Conservation (phyloP, 352 stramenopile species). For the Phytophthora uliginosa region DNA sequence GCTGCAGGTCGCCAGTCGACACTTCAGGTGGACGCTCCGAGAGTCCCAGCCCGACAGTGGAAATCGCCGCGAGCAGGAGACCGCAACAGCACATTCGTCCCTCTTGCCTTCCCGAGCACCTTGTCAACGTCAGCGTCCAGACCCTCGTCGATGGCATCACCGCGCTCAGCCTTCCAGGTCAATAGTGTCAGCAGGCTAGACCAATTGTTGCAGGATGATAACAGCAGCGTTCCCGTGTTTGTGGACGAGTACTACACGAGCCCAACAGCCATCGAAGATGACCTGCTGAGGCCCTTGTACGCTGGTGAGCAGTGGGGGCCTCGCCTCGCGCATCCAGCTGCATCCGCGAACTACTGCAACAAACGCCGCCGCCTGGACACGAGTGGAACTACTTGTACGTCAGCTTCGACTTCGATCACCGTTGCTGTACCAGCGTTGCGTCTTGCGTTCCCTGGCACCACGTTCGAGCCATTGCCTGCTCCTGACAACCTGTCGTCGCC, state of each 20-base stretch:
- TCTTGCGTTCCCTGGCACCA: neutral
- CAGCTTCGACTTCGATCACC: constrained; percentile 8
- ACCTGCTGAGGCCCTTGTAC: constrained; percentile 48
- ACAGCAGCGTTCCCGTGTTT: constrained; percentile 44
- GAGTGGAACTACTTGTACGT: neutral
- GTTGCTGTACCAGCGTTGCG: constrained; percentile 10
- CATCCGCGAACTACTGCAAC: constrained; percentile 33
- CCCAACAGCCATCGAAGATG: constrained; percentile 60
- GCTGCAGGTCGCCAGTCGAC: neutral
- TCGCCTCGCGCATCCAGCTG: constrained; percentile 8
- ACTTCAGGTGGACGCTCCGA: constrained; percentile 5
- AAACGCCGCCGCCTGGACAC: constrained; percentile 32
- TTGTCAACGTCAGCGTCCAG: constrained; percentile 30
- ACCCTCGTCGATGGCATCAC: constrained; percentile 6
- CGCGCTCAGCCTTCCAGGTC: constrained; percentile 24
- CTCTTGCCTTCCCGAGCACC: constrained; percentile 40
- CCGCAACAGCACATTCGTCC: constrained; percentile 26
- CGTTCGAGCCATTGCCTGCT: constrained; percentile 26
- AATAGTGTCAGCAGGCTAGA: constrained; percentile 48
- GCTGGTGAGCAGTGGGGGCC: constrained; percentile 33
- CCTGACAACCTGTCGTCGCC: constrained; percentile 29
- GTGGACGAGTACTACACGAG: constrained; percentile 66
- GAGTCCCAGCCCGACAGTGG: constrained; percentile 7
- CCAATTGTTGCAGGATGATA: constrained; percentile 74
- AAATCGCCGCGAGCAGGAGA: constrained; percentile 17